These are phyloP conservation scores for Daldinia childiae DNA, from an alignment of 495 filamentous ascomycete species.

Conservation along the genomic window DNA sequence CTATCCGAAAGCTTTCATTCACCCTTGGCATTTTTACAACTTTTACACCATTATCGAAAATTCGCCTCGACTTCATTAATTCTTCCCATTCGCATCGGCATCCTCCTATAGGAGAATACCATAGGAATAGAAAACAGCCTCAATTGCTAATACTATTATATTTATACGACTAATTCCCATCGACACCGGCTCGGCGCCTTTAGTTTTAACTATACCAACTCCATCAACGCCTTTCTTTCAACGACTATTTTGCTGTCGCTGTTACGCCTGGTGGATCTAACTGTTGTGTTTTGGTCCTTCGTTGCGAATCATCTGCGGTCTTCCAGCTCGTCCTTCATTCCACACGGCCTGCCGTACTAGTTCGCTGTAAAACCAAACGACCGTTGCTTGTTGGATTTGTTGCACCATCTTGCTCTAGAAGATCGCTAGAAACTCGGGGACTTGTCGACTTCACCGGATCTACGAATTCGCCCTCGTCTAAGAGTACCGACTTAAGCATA, in stretches of 20 bases:
- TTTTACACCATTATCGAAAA: slow-evolving; percentile 11
- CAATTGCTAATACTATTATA: slow-evolving; percentile 27
- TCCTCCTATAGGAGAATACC: neutral
- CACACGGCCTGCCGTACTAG: slow-evolving; percentile 35
- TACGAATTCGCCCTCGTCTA: neutral
- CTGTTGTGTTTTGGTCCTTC: slow-evolving; percentile 34
- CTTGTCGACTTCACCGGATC: neutral
- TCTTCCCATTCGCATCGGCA: slow-evolving; percentile 8
- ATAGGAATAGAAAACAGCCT: slow-evolving; percentile 2
- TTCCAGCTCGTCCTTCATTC: slow-evolving; percentile 39
- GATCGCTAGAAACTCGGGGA: slow-evolving; percentile 27
- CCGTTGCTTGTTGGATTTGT: slow-evolving; percentile 32
- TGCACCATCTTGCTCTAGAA: slow-evolving; percentile 37
- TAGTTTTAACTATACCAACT: slow-evolving; percentile 16
- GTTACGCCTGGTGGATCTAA: slow-evolving; percentile 33
- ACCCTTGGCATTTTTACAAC: neutral
- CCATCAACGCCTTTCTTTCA: slow-evolving; percentile 21
- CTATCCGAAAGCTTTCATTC: slow-evolving; percentile 20
- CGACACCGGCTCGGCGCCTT: slow-evolving; percentile 13
- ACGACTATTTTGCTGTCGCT: slow-evolving; percentile 15
- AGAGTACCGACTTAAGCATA: neutral
- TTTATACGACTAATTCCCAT: slow-evolving; percentile 10
- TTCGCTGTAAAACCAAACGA: slow-evolving; percentile 32
- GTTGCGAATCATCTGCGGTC: slow-evolving; percentile 27
- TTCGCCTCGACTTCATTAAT: slow-evolving; percentile 6